phyloP scores from a whole-genome alignment of 371 early-diverging fungal species.

The Mortierella sp. region DNA sequence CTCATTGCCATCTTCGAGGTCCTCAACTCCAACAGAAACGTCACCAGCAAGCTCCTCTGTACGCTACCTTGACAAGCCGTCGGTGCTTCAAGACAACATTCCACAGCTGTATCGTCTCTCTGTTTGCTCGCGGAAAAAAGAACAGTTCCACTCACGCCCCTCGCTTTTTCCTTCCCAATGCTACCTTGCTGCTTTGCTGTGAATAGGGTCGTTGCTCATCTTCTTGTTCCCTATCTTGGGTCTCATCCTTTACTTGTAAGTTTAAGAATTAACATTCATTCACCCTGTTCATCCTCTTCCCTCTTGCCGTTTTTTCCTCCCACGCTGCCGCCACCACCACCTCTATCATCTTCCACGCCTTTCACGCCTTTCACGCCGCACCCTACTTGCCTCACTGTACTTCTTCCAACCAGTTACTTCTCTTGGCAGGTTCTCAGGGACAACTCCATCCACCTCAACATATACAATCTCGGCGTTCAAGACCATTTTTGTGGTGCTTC shows the following conservation, averaged over 20 bases:
- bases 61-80: conserved; percentile 7
- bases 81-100: neutral
- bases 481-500: too few relatives aligned
- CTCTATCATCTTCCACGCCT: too few relatives aligned
- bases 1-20: conserved; percentile 75
- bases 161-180: neutral
- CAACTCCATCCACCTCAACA: neutral
- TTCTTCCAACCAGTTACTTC: neutral
- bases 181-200: neutral
- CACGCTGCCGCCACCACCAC: neutral
- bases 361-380: too few relatives aligned
- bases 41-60: conserved; percentile 57
- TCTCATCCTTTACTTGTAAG: conserved; percentile 75
- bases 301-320: neutral
- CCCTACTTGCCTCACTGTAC: too few relatives aligned
- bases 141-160: neutral
- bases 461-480: neutral
- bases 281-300: neutral
- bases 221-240: conserved; percentile 76
- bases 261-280: neutral
- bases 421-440: neutral
- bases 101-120: neutral
- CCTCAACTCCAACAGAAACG: conserved; percentile 68
- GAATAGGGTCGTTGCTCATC: conserved; percentile 68
- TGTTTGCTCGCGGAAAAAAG: neutral